Percentiles rank a stretch among this genome's conserved stretches.
Evolutionary conservation across 176 grass and related monocot species (phyloP).

Genomic region (Oryza rufipogon): DNA sequence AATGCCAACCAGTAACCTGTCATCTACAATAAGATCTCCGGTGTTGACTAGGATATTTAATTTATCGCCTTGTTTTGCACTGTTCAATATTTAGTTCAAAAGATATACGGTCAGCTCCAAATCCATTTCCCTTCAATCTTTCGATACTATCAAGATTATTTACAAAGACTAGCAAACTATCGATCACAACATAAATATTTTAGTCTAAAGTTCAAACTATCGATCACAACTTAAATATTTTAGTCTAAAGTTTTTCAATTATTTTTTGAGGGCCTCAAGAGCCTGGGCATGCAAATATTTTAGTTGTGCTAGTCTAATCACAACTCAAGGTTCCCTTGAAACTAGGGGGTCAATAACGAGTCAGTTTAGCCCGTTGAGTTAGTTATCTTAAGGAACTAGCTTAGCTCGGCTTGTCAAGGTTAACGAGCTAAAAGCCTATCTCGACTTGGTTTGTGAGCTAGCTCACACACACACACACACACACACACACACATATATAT

Average conservation of each 20-base stretch:
- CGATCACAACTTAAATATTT: constrained; percentile 4
- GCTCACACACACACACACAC: too few relatives aligned
- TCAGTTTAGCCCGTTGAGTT: too few relatives aligned
- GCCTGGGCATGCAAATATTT: background rate
- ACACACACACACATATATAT: too few relatives aligned
- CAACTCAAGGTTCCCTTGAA: background rate
- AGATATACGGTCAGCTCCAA: background rate
- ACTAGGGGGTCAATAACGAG: too few relatives aligned
- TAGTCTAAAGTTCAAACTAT: background rate
- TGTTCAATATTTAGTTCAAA: background rate
- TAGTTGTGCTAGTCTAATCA: background rate
- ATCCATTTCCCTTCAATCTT: background rate
- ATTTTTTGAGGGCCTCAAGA: background rate
- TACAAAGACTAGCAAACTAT: constrained; percentile 19
- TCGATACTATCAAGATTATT: background rate
- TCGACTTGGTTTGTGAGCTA: too few relatives aligned
- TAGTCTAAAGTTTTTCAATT: background rate
- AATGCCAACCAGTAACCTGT: background rate
- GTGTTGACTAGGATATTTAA: background rate
- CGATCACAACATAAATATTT: constrained; percentile 3
- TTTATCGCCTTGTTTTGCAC: background rate
- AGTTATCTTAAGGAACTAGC: too few relatives aligned
- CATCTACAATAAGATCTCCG: background rate
- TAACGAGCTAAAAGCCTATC: too few relatives aligned
- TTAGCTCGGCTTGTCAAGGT: too few relatives aligned